These are phyloP conservation scores for Penicillium sp. DNA, from an alignment of 2,329 filamentous ascomycete species.

Conservation along the genomic window DNA sequence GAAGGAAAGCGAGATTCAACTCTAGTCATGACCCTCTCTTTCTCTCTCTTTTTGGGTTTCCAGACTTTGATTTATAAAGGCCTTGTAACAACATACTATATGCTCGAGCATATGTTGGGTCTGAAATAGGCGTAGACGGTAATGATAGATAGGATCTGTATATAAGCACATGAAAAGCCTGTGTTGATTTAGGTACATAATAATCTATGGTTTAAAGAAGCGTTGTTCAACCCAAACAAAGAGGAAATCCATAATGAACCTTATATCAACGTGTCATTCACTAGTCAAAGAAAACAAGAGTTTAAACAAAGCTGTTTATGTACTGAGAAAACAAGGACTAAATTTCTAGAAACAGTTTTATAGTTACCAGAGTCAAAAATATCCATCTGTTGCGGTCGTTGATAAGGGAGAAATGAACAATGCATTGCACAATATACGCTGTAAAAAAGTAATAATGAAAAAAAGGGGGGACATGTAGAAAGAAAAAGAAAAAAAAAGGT, in stretches of 20 bases:
- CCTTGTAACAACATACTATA: too few species aligned
- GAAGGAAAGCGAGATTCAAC: constrained; percentile 67
- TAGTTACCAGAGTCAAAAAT: background rate
- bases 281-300: background rate
- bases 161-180: background rate
- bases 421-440: constrained; percentile 5
- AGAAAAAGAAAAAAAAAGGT: background rate
- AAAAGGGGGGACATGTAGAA: background rate
- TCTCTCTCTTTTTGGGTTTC: background rate
- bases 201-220: background rate
- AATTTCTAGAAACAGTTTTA: background rate
- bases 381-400: background rate
- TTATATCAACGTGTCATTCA: background rate
- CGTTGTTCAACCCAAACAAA: background rate
- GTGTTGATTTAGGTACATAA: background rate
- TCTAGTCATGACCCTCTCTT: constrained; percentile 21
- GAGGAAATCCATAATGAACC: background rate
- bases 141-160: background rate
- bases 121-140: background rate
- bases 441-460: constrained; percentile 5
- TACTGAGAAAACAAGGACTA: background rate
- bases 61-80: background rate
- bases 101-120: too few species aligned
- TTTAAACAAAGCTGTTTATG: background rate
- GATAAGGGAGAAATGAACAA: constrained; percentile 1